These are phyloP conservation scores for Albizia julibrissin DNA, from an alignment of 306 rosid species.

Conservation along the genomic window DNA sequence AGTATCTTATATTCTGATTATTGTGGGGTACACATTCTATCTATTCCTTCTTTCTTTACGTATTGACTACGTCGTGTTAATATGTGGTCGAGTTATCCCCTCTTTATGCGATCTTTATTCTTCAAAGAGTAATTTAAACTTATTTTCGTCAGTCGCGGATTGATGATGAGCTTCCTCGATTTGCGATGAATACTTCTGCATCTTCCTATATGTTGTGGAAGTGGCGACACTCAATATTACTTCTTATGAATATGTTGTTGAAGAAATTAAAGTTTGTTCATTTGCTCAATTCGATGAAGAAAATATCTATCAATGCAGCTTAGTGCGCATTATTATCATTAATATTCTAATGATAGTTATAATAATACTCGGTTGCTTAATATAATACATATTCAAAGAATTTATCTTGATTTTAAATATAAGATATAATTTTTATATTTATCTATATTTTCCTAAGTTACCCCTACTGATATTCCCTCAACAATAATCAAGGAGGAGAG, in stretches of 20 bases:
- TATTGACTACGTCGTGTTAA: no score
- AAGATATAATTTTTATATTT: no score
- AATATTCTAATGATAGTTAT: neutral
- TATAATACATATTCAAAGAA: no score
- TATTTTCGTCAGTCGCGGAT: neutral
- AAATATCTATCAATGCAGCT: neutral
- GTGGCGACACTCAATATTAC: neutral
- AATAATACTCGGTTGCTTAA: neutral
- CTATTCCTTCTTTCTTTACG: neutral
- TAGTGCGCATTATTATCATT: neutral
- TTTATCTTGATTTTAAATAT: no score
- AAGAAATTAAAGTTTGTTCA: no score
- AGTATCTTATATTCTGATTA: neutral
- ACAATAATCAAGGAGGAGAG: no score
- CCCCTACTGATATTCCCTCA: no score
- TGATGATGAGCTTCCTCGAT: no score
- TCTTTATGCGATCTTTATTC: constrained; percentile 48
- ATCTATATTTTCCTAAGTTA: no score
- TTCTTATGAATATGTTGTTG: no score
- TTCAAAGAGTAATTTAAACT: constrained; percentile 16
- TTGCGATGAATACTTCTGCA: neutral
- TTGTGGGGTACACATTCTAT: no score
- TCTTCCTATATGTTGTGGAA: neutral
- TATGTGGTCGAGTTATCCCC: no score
- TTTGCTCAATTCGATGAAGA: neutral